Evolutionary conservation across 805 yeast genomes (phyloP).

Genomic region (Wickerhamomyces tratensis): DNA sequence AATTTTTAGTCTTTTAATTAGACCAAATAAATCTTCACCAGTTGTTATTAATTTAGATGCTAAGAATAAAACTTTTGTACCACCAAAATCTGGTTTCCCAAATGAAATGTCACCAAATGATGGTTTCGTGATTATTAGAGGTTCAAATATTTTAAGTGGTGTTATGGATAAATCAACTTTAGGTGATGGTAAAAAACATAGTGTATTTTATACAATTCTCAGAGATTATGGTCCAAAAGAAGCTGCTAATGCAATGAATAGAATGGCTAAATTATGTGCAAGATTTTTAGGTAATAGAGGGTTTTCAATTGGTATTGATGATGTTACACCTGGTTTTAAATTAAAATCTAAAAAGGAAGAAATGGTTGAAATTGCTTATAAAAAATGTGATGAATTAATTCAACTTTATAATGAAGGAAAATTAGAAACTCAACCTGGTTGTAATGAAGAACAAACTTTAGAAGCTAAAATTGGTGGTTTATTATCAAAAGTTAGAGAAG

Average conservation of each 20-base stretch:
- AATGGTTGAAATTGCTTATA: slow-evolving; percentile 85
- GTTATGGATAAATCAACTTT: slow-evolving; percentile 93
- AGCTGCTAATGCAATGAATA: slow-evolving; percentile 93
- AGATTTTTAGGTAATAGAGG: slow-evolving; percentile 92
- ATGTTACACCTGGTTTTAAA: slow-evolving; percentile 86
- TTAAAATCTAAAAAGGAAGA: slow-evolving; percentile 72
- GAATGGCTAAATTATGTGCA: slow-evolving; percentile 99
- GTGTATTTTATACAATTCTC: slow-evolving; percentile 89
- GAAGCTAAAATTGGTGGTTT: slow-evolving; percentile 97
- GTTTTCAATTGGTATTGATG: slow-evolving; percentile 93
- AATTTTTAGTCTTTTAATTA: slow-evolving; percentile 78
- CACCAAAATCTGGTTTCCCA: slow-evolving; percentile 67
- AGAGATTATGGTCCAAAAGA: slow-evolving; percentile 96
- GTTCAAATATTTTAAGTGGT: slow-evolving; percentile 83
- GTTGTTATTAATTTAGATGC: slow-evolving; percentile 90
- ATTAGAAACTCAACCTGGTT: slow-evolving; percentile 97
- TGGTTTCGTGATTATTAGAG: slow-evolving; percentile 85
- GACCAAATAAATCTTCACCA: slow-evolving; percentile 66
- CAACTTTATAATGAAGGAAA: slow-evolving; percentile 70
- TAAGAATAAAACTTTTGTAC: slow-evolving; percentile 78
- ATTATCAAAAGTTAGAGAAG: slow-evolving; percentile 94
- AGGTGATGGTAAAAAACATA: slow-evolving; percentile 97
- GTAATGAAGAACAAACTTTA: slow-evolving; percentile 95
- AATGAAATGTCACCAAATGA: slow-evolving; percentile 97
- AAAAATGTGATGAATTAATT: slow-evolving; percentile 86